A percentile compares a stretch with the other conserved stretches of the same genome.
These are phyloP conservation scores for Sophora flavescens DNA, from an alignment of 306 rosid species.

Conservation along the genomic window DNA sequence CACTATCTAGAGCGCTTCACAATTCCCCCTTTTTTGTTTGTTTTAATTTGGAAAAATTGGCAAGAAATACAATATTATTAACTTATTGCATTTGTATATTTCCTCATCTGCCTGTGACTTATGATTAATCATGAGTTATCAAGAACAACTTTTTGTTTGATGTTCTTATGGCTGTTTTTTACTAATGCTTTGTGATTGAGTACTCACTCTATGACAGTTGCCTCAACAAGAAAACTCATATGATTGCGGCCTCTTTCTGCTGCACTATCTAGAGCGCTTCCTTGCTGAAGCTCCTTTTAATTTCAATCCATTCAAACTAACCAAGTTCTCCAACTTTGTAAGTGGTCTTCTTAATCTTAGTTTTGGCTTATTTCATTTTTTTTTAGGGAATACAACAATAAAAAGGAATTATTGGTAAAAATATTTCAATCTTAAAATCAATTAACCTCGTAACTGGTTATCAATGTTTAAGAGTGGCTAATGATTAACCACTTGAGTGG, in stretches of 20 bases:
- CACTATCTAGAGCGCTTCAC: conserved; percentile 95
- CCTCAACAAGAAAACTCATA: conserved; percentile 91
- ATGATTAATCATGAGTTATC: conserved; percentile 18
- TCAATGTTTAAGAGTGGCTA: conserved; percentile 3
- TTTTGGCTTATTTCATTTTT: conserved; percentile 13
- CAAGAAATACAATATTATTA: background rate
- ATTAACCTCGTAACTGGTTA: conserved; percentile 10
- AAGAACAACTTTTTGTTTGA: background rate
- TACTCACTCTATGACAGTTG: too few relatives aligned
- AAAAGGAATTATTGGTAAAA: conserved; percentile 18
- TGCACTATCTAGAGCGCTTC: conserved; percentile 94
- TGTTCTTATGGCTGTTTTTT: conserved; percentile 8
- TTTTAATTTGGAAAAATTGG: background rate
- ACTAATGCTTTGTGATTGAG: too few relatives aligned
- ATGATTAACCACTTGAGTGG: background rate
- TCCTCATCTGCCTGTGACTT: background rate
- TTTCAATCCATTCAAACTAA: conserved; percentile 80
- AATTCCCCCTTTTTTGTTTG: background rate
- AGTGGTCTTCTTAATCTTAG: conserved; percentile 55
- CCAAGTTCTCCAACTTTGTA: conserved; percentile 80
- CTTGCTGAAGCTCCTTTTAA: conserved; percentile 77
- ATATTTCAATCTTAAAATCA: conserved; percentile 3
- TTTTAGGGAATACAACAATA: background rate
- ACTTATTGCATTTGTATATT: background rate
- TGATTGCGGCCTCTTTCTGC: conserved; percentile 94